Evolutionary conservation across 2,329 filamentous ascomycete species (phyloP).

Genomic region (Pyricularia sp.): DNA sequence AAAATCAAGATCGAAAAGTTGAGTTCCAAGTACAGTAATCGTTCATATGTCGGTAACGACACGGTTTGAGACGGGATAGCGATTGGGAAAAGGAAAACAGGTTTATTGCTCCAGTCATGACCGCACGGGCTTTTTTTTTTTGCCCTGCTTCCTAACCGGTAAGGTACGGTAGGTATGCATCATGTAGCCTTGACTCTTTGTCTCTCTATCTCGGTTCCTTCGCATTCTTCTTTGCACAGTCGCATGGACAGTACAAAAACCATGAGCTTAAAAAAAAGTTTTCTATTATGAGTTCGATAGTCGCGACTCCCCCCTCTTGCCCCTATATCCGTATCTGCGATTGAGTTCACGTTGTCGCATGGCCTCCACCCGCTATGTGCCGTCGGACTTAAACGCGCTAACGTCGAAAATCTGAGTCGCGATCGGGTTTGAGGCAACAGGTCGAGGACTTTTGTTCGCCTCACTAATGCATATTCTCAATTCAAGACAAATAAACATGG

Average conservation of each 20-base stretch:
- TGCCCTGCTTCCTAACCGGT: not conserved
- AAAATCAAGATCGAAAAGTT: not conserved
- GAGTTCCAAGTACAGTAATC: not conserved
- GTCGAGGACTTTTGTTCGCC: not conserved
- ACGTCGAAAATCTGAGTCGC: not conserved
- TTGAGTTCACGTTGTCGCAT: not conserved
- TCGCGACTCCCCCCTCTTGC: too few species aligned
- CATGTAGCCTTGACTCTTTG: not conserved
- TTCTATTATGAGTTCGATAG: not conserved
- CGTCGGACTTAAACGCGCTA: not conserved
- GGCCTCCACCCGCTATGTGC: not conserved
- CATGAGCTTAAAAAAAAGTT: not conserved
- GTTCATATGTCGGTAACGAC: not conserved
- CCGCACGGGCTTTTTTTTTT: not conserved
- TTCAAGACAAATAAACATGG: not conserved
- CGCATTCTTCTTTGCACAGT: not conserved
- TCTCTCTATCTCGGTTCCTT: not conserved
- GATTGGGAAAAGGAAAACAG: not conserved
- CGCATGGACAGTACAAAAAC: not conserved
- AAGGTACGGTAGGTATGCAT: not conserved
- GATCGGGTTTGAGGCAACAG: not conserved
- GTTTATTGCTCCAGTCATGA: not conserved
- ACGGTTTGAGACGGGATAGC: not conserved
- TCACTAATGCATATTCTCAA: not conserved
- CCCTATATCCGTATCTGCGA: not conserved